phyloP scores from a whole-genome alignment of 306 rosid species.

The Dalbergia cultrata region DNA sequence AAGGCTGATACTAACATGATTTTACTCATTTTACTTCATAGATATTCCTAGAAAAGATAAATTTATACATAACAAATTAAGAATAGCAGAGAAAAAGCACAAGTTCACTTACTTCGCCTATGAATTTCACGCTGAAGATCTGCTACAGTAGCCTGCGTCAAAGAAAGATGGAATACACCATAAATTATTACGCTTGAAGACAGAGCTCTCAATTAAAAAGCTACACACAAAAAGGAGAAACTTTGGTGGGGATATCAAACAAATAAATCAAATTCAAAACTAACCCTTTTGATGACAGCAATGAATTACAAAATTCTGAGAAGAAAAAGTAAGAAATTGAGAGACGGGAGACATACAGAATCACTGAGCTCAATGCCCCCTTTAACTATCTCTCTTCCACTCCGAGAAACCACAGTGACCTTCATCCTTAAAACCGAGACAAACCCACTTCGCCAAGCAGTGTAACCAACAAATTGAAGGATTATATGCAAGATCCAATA shows the following conservation, averaged over 20 bases:
- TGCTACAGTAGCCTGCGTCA: constrained; percentile 81
- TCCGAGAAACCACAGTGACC: constrained; percentile 79
- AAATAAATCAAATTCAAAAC: constrained; percentile 26
- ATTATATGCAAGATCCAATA: constrained; percentile 48
- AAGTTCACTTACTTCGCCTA: constrained; percentile 73
- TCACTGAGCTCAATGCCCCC: constrained; percentile 84
- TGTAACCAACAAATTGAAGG: constrained; percentile 31
- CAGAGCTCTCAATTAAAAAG: neutral
- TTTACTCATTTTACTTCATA: constrained; percentile 14
- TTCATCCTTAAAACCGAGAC: constrained; percentile 65
- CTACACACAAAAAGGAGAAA: constrained; percentile 1
- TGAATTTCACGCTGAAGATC: constrained; percentile 94
- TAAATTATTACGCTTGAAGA: constrained; percentile 38
- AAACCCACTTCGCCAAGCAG: constrained; percentile 47
- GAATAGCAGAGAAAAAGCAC: constrained; percentile 1
- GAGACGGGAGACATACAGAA: constrained; percentile 62
- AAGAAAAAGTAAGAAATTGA: neutral
- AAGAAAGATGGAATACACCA: constrained; percentile 40
- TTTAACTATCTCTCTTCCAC: constrained; percentile 82
- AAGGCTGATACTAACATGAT: neutral
- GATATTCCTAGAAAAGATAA: neutral
- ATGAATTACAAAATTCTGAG: neutral
- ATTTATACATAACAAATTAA: constrained; percentile 2
- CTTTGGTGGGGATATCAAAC: neutral
- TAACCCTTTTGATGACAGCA: constrained; percentile 16